Conservation (phyloP, 345 rosid genomes). For the Acer negundo region DNA sequence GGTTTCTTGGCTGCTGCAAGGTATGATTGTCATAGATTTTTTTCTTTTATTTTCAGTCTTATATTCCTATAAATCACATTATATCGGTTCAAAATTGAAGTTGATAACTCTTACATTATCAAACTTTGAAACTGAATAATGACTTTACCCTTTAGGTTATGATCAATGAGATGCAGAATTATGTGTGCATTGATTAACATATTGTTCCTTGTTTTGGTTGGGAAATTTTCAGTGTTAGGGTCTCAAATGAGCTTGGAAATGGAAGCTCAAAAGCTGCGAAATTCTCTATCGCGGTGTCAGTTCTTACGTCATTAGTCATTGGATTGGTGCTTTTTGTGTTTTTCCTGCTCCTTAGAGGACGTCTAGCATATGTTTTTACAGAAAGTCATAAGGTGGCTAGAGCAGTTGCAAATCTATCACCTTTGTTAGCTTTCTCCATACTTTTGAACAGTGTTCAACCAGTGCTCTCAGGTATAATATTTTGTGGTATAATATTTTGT, state of each 20-base stretch:
- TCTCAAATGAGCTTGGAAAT: constrained; percentile 79
- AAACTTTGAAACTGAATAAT: neutral
- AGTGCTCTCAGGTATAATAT: constrained; percentile 68
- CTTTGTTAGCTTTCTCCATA: constrained; percentile 67
- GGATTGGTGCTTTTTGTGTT: constrained; percentile 48
- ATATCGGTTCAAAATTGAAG: neutral
- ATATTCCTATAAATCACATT: no score
- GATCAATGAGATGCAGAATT: neutral
- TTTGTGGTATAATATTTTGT: constrained; percentile 33
- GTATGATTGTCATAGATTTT: constrained; percentile 24
- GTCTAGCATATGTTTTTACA: constrained; percentile 66
- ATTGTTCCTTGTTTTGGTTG: neutral
- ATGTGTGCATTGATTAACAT: neutral
- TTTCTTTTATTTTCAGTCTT: no score
- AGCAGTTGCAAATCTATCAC: constrained; percentile 69
- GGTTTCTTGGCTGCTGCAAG: constrained; percentile 81
- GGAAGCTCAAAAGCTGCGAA: constrained; percentile 64
- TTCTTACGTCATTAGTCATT: constrained; percentile 51
- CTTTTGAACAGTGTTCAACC: constrained; percentile 84
- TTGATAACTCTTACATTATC: neutral
- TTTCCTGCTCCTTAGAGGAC: constrained; percentile 56
- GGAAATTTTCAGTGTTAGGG: constrained; percentile 57
- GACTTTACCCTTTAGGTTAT: neutral
- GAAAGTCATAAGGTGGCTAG: constrained; percentile 50
- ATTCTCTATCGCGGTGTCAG: constrained; percentile 44